Evolutionary conservation across 257 asterid genomes (phyloP).

Genomic region (Fraxinus quadrangulata): DNA sequence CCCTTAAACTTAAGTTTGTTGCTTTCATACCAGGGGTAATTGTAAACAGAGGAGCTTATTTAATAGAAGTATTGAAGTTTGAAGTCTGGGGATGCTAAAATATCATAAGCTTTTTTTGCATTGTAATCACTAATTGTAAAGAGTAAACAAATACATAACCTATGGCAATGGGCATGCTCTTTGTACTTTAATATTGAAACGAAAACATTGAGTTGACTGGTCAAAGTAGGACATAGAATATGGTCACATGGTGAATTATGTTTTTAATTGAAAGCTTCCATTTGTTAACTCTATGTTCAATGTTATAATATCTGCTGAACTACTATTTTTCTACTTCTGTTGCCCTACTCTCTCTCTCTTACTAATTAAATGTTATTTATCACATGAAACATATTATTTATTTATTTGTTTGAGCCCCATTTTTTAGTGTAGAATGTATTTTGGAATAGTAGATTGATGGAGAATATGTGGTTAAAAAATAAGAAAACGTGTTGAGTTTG

Average conservation of each 20-base stretch:
- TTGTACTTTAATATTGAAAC: background rate
- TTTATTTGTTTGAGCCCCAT: too few species aligned
- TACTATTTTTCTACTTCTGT: too few species aligned
- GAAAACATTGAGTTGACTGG: background rate
- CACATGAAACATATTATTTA: background rate
- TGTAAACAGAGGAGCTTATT: background rate
- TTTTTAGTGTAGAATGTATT: too few species aligned
- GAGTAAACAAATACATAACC: background rate
- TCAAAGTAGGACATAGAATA: background rate
- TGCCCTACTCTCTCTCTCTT: background rate
- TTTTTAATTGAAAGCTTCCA: background rate
- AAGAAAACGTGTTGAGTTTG: too few species aligned
- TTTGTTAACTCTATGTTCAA: background rate
- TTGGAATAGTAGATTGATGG: too few species aligned
- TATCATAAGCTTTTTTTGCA: background rate
- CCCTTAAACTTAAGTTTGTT: background rate
- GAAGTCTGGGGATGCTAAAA: constrained; percentile 4
- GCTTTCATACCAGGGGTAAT: background rate
- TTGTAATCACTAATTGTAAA: background rate
- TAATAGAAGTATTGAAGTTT: background rate
- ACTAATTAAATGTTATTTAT: background rate
- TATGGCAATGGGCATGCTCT: background rate
- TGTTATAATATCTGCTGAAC: background rate
- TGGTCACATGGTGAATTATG: background rate
- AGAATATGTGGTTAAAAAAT: too few species aligned